These are phyloP conservation scores for Neonectria hederae DNA, from an alignment of 2,329 filamentous ascomycete genomes.

Conservation along the genomic window DNA sequence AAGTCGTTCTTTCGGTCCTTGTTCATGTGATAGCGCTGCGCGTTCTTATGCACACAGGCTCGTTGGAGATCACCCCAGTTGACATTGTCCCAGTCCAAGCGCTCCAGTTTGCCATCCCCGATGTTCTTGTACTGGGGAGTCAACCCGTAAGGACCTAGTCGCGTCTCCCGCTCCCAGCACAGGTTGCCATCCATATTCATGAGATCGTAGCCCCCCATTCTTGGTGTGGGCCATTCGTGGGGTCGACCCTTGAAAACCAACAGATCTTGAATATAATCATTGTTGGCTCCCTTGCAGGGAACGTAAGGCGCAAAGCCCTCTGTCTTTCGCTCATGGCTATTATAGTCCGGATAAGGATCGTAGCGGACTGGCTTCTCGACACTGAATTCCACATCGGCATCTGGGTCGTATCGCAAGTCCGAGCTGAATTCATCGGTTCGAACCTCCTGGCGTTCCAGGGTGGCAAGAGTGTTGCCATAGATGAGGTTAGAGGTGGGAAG, in stretches of 20 bases:
- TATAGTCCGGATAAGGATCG: constrained; percentile 78
- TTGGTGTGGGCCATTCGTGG: constrained; percentile 65
- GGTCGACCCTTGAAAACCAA: constrained; percentile 71
- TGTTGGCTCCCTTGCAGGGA: constrained; percentile 72
- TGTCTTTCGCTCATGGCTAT: constrained; percentile 67
- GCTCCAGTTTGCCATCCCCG: constrained; percentile 44
- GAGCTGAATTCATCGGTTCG: constrained; percentile 45
- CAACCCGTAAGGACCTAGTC: constrained; percentile 74
- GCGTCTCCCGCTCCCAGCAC: constrained; percentile 75
- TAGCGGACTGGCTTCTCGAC: constrained; percentile 65
- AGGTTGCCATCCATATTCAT: constrained; percentile 70
- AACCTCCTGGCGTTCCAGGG: constrained; percentile 54
- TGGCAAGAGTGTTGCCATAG: constrained; percentile 65
- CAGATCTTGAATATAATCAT: constrained; percentile 68
- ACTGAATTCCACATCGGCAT: constrained; percentile 52
- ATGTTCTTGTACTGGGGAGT: constrained; percentile 59
- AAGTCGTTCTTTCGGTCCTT: constrained; percentile 55
- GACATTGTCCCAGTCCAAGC: constrained; percentile 69
- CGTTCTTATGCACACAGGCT: constrained; percentile 72
- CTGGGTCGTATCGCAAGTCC: constrained; percentile 47
- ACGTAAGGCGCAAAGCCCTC: constrained; percentile 66
- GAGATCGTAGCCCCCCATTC: constrained; percentile 70
- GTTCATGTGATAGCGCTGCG: constrained; percentile 65
- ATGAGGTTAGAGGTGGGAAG: constrained; percentile 59
- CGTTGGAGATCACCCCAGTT: constrained; percentile 78